A percentile compares a stretch with the other conserved stretches of the same genome.
These are phyloP conservation scores for Hylodesmum podocarpum DNA, from an alignment of 306 rosid species.

Conservation along the genomic window DNA sequence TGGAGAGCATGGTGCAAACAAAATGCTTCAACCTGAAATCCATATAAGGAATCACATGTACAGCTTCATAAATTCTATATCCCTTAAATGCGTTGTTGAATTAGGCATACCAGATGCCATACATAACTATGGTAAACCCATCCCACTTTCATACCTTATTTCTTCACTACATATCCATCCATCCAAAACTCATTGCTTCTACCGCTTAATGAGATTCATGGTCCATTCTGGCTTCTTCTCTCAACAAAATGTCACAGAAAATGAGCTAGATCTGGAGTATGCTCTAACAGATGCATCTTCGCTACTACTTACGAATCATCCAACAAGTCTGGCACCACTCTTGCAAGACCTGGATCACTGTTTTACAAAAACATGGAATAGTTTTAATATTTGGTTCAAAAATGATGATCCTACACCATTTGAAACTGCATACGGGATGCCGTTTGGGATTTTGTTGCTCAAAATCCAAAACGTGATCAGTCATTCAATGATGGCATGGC, in stretches of 20 bases:
- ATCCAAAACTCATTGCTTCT: neutral
- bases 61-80: neutral
- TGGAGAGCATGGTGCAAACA: neutral
- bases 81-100: neutral
- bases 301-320: neutral
- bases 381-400: constrained; percentile 31
- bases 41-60: neutral
- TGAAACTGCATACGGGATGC: constrained; percentile 16
- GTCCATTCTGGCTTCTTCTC: constrained; percentile 5
- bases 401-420: constrained; percentile 33
- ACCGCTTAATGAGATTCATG: neutral
- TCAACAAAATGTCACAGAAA: neutral
- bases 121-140: neutral
- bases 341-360: constrained; percentile 22
- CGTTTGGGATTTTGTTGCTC: constrained; percentile 28
- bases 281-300: neutral
- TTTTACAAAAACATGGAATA: constrained; percentile 27
- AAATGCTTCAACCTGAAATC: neutral
- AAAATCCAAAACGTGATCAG: neutral
- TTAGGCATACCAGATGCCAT: neutral
- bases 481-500: constrained; percentile 45
- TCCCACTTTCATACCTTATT: neutral
- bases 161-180: neutral
- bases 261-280: neutral
- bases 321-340: neutral